These are phyloP conservation scores for Colletotrichum sansevieriae DNA, from an alignment of 2,329 filamentous ascomycete species.

Conservation along the genomic window DNA sequence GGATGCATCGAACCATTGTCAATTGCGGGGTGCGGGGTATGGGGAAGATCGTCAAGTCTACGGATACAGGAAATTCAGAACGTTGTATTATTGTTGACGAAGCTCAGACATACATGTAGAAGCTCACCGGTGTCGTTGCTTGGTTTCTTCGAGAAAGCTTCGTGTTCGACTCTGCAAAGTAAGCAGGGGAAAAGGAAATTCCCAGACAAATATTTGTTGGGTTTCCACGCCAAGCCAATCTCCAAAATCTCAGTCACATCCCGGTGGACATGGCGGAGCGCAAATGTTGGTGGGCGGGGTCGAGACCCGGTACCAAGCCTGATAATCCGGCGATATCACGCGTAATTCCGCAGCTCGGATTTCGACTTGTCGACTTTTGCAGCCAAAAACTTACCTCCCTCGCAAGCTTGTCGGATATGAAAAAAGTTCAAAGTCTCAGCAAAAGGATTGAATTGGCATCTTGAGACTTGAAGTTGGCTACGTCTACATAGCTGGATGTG, in stretches of 20 bases:
- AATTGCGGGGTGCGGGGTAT: constrained; percentile 19
- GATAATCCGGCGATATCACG: not conserved
- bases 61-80: not conserved
- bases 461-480: not conserved
- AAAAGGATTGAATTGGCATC: too few species aligned
- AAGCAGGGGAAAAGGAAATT: not conserved
- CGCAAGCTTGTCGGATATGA: too few species aligned
- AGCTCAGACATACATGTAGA: too few species aligned
- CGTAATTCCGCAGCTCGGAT: not conserved
- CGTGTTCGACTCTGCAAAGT: not conserved
- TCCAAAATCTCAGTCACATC: constrained; percentile 6
- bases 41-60: not conserved
- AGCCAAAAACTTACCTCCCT: too few species aligned
- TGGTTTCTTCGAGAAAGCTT: not conserved
- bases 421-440: too few species aligned
- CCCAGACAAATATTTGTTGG: constrained; percentile 4
- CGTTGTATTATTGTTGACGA: not conserved
- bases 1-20: not conserved
- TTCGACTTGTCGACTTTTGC: too few species aligned
- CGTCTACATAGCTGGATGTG: not conserved
- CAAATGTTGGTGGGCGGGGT: constrained; percentile 2
- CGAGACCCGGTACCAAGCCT: not conserved
- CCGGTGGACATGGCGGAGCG: constrained; percentile 1
- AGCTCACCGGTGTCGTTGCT: too few species aligned
- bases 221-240: not conserved